A percentile compares a stretch with the other conserved stretches of the same genome.
phyloP scores from a whole-genome alignment of 78 protist genomes.

The Bodo saltans region DNA sequence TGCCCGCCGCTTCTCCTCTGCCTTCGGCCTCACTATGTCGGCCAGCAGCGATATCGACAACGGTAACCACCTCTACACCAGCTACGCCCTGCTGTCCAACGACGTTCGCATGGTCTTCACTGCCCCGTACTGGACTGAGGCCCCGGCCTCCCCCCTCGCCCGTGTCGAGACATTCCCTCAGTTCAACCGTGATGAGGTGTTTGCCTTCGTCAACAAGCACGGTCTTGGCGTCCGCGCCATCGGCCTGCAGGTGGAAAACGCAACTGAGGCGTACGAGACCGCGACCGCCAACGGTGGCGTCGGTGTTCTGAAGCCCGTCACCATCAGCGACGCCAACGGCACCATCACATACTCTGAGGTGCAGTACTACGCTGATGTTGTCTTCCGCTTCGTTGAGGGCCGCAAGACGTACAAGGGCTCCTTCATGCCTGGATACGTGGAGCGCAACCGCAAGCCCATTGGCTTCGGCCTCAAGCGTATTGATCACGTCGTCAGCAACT shows the following conservation, averaged over 20 bases:
- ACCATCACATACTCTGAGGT: conserved; percentile 68
- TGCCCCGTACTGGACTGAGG: conserved; percentile 12
- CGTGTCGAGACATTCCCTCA: background rate
- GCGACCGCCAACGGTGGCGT: conserved; percentile 72
- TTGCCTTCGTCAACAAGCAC: conserved; percentile 50
- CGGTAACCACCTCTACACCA: background rate
- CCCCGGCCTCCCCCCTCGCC: background rate
- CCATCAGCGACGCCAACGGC: conserved; percentile 70
- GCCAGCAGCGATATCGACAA: background rate
- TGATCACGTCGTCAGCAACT: conserved; percentile 32
- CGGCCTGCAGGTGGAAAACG: conserved; percentile 68
- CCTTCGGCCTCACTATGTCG: background rate
- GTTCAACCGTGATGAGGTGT: conserved; percentile 32
- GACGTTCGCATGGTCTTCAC: background rate
- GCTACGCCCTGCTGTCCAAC: background rate
- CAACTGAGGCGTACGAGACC: conserved; percentile 42
- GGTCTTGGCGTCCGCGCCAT: conserved; percentile 86
- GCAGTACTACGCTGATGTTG: conserved; percentile 76
- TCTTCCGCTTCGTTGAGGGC: conserved; percentile 73
- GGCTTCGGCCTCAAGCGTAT: background rate
- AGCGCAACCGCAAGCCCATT: background rate
- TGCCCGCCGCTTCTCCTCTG: background rate
- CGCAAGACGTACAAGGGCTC: conserved; percentile 59
- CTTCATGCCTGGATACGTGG: conserved; percentile 65
- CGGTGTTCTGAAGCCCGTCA: conserved; percentile 62